Base-by-base conservation (phyloP, 139 green algal genomes). In the Yamagishiella unicocca region DNA sequence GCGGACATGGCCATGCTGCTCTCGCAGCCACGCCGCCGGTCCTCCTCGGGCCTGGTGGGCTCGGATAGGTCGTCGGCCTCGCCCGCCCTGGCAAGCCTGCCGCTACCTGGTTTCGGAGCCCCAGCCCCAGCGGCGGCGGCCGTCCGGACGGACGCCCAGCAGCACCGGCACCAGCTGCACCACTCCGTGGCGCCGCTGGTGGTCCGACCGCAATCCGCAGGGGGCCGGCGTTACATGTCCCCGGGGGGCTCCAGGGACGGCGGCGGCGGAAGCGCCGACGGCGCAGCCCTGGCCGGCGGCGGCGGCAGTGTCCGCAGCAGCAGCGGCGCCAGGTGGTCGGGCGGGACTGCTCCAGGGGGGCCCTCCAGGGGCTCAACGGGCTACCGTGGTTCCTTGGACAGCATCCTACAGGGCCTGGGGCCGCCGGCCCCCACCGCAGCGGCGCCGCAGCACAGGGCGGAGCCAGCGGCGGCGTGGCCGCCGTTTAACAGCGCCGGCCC, bases 181-280 rank as follows among this genome's bases (percentile, higher is more conserved):
- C n/a, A n/a, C n/a, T 40, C 40, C 31, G 31, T 82, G 6, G 46
- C 31, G 46, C 74, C 74, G 1, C 33, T 82, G n/a, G 33, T 43
- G 4, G 33, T 82, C 12, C 74, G 74, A 5, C 46, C 74, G 7
- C 74, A 67, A 17, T 82, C 74, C 29, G 25, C 33, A 2, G 46
- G n/a, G n/a, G n/a, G 74, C 46, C 53, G 74, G 74, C 46, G 74
- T n/a, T 82, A 82, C 33, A 35, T 62, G 35, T 71, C 76, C 17
- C 76, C 76, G 53, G 50, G 42, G 1, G 25, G 17, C 74, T 10
- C 40, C 46, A 67, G 46, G n/a, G 2, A n/a, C 42, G 10, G 45
- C 27, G 45, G 43, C 43, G 31, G 73, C 73, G 40, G 42, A 38
- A 62, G 27, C 40, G 43, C 19, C 8, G 67, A 38, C 7, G 38